These are phyloP conservation scores for Stachybotrys chartarum DNA, from an alignment of 2,329 filamentous ascomycete species.

Conservation along the genomic window DNA sequence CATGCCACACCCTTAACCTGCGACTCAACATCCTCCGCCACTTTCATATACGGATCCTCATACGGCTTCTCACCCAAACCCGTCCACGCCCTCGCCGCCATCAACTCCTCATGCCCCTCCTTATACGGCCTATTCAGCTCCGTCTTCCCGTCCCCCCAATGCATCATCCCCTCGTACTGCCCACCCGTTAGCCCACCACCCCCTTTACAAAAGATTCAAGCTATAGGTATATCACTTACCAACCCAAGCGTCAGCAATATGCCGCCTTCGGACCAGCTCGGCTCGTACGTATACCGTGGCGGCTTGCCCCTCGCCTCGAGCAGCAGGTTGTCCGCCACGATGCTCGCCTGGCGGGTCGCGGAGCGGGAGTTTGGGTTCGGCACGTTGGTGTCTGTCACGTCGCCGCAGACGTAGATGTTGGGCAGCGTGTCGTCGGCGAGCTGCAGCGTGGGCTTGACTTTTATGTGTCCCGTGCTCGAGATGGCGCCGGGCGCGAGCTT, in stretches of 20 bases:
- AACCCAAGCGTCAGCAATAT: slow-evolving; percentile 49
- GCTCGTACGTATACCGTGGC: slow-evolving; percentile 30
- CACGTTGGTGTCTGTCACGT: slow-evolving; percentile 47
- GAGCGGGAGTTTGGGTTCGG: slow-evolving; percentile 46
- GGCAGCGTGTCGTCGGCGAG: slow-evolving; percentile 37
- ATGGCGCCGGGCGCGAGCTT: slow-evolving; percentile 34
- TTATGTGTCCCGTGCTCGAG: slow-evolving; percentile 40
- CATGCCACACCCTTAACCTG: neutral
- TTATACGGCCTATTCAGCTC: slow-evolving; percentile 33
- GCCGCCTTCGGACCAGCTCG: slow-evolving; percentile 37
- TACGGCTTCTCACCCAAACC: slow-evolving; percentile 38
- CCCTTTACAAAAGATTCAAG: neutral
- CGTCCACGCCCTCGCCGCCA: slow-evolving; percentile 34
- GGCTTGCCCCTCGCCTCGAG: slow-evolving; percentile 32
- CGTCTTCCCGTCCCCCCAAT: slow-evolving; percentile 33
- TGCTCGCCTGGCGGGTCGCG: slow-evolving; percentile 43
- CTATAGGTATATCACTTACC: slow-evolving; percentile 23
- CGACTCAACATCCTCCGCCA: neutral
- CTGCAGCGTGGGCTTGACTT: slow-evolving; percentile 50
- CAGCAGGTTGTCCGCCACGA: slow-evolving; percentile 49
- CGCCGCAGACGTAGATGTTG: slow-evolving; percentile 56
- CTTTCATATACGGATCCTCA: slow-evolving; percentile 21
- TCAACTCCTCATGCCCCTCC: slow-evolving; percentile 36
- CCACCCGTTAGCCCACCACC: neutral
- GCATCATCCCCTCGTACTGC: slow-evolving; percentile 36